Evolutionary conservation across 805 yeast species (phyloP).

Genomic region (Tetrapisispora nanseiensis): DNA sequence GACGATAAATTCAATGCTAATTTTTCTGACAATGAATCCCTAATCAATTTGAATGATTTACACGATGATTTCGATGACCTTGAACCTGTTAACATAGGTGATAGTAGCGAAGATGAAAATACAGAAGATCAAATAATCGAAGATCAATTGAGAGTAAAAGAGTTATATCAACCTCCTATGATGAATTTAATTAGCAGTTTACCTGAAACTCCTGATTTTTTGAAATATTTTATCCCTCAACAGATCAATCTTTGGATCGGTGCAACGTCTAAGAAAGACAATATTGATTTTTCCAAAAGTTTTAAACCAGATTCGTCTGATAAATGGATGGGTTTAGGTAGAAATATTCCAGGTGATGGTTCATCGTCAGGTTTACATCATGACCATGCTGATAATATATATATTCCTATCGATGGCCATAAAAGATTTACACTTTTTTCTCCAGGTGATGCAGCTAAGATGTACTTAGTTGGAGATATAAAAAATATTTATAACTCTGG

Average conservation of each 20-base stretch:
- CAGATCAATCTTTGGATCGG: conserved; percentile 75
- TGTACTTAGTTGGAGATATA: conserved; percentile 60
- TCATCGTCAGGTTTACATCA: conserved; percentile 70
- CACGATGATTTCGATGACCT: conserved; percentile 24
- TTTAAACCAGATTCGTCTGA: conserved; percentile 18
- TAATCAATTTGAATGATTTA: conserved; percentile 13
- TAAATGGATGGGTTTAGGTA: conserved; percentile 38
- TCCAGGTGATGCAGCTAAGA: conserved; percentile 49
- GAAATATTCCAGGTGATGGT: conserved; percentile 46
- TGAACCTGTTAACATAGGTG: conserved; percentile 8
- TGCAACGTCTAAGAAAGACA: conserved; percentile 19
- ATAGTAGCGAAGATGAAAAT: conserved; percentile 9
- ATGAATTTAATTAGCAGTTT: conserved; percentile 32
- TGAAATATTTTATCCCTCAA: conserved; percentile 44
- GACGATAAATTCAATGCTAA: conserved; percentile 12
- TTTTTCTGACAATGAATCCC: conserved; percentile 13
- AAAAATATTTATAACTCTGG: conserved; percentile 47
- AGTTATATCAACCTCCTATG: conserved; percentile 55
- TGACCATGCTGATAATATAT: conserved; percentile 71
- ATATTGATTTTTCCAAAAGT: conserved; percentile 6
- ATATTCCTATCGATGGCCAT: conserved; percentile 47
- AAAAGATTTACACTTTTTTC: conserved; percentile 60
- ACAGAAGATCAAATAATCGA: conserved; percentile 21
- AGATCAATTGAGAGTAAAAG: conserved; percentile 36
- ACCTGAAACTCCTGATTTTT: conserved; percentile 36